Evolutionary conservation across 805 yeast species (phyloP), one percentile per base, ranked within the genome.

Genomic region (Lachancea dasiensis): DNA sequence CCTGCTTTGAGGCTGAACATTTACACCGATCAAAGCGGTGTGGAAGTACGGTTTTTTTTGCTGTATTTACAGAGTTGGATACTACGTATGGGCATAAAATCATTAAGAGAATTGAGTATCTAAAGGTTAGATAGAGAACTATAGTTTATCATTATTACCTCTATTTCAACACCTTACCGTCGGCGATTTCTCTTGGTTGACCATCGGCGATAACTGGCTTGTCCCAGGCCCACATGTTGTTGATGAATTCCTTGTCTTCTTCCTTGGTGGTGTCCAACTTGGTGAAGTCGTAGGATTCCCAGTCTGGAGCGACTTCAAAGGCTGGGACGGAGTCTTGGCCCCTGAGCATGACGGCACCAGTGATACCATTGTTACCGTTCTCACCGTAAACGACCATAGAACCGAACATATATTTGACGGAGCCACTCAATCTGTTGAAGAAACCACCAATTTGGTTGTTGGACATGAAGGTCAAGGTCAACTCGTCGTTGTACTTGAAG

Each of bases 171-270:
- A 90, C 97, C 78, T 90, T 89, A 73, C 98, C 98, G 68, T 90
- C 98, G 52, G 81, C 95, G 60, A 90, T 83, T 73, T 85, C 95
- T 65, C 73, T 81, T 63, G 71, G 59, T 70, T 76, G 83, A 64
- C 96, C 97, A 63, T 81, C 69, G 61, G 81, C 74, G 43, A 65
- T 66, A 53, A 86, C 78, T 55, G 97, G 97, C 74, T 86, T 79
- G 68, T 90, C 98, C 97, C 97, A 90, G 57, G 97, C 95, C 81
- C 95, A 86, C 81, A 87, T 73, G 79, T 89, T 86, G 69, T 84
- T 73, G 57, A 92, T 65, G 61, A 86, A 85, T 50, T 72, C 84
- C 70, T 75, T 81, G 75, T 75, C 85, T 63, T 76, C 92, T 51
- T 77, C 78, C 52, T 78, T 77, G 56, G 86, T 57, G 44, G 83